Base-by-base conservation (phyloP, 2,329 filamentous ascomycete species). In the Pezicula rhizophila region DNA sequence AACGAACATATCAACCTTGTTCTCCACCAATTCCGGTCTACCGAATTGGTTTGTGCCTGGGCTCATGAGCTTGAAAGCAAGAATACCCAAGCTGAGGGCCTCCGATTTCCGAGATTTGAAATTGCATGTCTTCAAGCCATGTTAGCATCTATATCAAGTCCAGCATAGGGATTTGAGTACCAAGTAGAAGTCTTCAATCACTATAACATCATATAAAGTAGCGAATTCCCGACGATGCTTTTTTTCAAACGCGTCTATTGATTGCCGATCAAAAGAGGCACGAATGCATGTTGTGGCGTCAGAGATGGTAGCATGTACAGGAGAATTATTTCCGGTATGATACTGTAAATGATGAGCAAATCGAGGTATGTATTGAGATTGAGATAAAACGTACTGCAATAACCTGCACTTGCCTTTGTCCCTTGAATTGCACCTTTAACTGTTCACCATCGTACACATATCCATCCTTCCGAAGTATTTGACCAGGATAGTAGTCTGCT, bases 141-240 rank as follows among this genome's bases (percentile, higher is more conserved):
- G 28, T 31, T 11, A 31, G 28, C 28, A 31, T 10, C 28, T 31
- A 31, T 31, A 31, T 31, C 28, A 31, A 12, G 3, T 1, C 28
- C 11, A 12, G 7, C 8, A 12, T 31, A 10, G 3, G 28, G 7
- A 31, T 10, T 31, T 31, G 8, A 15, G 10, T 48, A 59, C 55
- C 15, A 58, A 11, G 8, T 47, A 43, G 35, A 43, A 59, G 14
- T 51, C 43, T 15, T 35, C 37, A 5, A 54, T 45, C 12, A 8
- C 31, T 23, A 57, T 46, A 3, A 56, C 23, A 12, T 38, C 48
- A 3, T 54, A 54, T 15, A 20, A 8, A 20, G 33, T 48, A 15
- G 8, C 6, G n/a, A 52, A 49, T 6, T 46, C 23, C 35, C 46
- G 38, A 18, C 41, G 42, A 18, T 42, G 37, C 4, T 5, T 26